These are phyloP conservation scores for Ophiostoma ulmi DNA, from an alignment of 2,329 filamentous ascomycete genomes.

Conservation along the genomic window DNA sequence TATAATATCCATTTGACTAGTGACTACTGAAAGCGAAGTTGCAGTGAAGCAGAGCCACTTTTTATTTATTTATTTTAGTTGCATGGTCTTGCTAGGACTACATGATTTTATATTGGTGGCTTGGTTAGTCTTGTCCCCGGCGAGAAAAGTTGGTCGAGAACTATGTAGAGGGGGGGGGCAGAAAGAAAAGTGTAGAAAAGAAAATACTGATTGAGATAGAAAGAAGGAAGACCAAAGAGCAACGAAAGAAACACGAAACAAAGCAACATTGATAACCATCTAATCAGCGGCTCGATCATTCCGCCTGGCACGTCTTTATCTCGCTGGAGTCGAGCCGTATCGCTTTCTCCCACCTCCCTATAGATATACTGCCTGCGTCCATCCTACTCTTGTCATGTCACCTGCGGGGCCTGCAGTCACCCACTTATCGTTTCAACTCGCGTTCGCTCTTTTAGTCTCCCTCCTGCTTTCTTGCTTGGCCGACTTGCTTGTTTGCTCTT, in stretches of 20 bases:
- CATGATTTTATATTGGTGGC: not conserved
- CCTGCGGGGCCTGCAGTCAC: not conserved
- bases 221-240: not conserved
- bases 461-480: not conserved
- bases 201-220: not conserved
- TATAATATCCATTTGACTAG: not conserved
- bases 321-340: slow-evolving; percentile 1
- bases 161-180: not conserved
- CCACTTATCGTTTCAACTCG: not conserved
- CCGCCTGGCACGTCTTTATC: slow-evolving; percentile 8
- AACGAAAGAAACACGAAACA: not conserved
- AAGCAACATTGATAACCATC: not conserved
- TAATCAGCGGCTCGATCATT: not conserved
- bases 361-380: not conserved
- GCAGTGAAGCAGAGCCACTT: not conserved
- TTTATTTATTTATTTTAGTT: not conserved
- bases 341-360: not conserved
- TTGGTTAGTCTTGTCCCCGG: not conserved
- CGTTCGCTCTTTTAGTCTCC: not conserved
- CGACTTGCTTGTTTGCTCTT: slow-evolving; percentile 15
- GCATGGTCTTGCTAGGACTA: not conserved
- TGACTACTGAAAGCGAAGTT: not conserved
- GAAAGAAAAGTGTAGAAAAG: not conserved
- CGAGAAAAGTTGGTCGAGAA: not conserved
- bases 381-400: not conserved